Evolutionary conservation across 1,284 basidiomycete genomes (phyloP).

Genomic region (Apiotrichum domesticum): DNA sequence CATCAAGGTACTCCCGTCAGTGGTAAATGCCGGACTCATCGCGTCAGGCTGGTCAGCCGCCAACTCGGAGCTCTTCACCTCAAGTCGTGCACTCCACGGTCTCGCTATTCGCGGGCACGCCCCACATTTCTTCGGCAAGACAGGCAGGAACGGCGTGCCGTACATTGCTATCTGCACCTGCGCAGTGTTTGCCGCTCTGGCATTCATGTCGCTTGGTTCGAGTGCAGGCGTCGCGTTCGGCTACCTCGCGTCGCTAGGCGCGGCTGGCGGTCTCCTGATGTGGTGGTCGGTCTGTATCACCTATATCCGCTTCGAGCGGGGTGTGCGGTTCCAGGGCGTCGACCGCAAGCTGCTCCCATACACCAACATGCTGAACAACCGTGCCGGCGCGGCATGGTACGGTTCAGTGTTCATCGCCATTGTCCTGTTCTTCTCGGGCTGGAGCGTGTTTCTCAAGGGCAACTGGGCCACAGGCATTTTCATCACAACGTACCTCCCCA

Average conservation of each 20-base stretch:
- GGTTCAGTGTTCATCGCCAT: background rate
- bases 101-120: constrained; percentile 30
- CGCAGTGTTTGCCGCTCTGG: constrained; percentile 55
- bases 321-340: constrained; percentile 22
- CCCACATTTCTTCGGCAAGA: constrained; percentile 22
- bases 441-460: constrained; percentile 6
- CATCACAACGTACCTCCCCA: constrained; percentile 8
- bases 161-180: constrained; percentile 57
- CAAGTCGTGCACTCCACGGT: constrained; percentile 26
- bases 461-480: background rate
- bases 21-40: constrained; percentile 41
- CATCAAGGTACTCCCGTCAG: constrained; percentile 36
- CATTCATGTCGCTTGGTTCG: constrained; percentile 55
- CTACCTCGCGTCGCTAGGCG: constrained; percentile 65
- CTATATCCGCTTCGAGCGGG: constrained; percentile 29
- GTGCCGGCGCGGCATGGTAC: background rate
- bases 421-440: constrained; percentile 5
- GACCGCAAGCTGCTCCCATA: constrained; percentile 1
- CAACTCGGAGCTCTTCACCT: constrained; percentile 31
- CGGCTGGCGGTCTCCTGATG: constrained; percentile 50
- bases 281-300: constrained; percentile 55
- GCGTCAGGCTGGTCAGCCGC: constrained; percentile 43
- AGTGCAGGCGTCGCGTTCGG: constrained; percentile 62
- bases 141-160: background rate
- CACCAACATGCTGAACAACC: background rate